Evolutionary conservation across 1,284 basidiomycete genomes (phyloP).

Genomic region (Coniferiporia sulphurascens): DNA sequence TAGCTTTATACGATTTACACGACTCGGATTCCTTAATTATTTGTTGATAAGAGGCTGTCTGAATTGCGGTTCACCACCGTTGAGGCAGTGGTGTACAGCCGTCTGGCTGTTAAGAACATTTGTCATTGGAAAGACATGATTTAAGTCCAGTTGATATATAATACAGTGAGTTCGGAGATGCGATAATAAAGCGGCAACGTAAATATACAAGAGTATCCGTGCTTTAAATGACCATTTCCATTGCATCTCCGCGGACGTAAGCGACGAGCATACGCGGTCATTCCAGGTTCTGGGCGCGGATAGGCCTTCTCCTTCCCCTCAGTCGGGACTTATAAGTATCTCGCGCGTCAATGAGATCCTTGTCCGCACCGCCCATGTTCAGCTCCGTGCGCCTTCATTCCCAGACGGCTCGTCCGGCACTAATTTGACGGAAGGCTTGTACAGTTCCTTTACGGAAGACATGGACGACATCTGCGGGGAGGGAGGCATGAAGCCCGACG

Average conservation of each 20-base stretch:
- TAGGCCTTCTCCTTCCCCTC: too few relatives aligned
- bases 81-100: neutral
- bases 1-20: slow-evolving; percentile 1
- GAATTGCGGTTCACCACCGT: neutral
- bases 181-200: too few relatives aligned
- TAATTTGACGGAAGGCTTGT: slow-evolving; percentile 9
- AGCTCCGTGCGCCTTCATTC: neutral
- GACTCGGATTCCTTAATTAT: slow-evolving; percentile 1
- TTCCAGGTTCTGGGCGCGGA: too few relatives aligned
- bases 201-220: too few relatives aligned
- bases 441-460: slow-evolving; percentile 7
- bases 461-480: slow-evolving; percentile 22
- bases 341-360: too few relatives aligned
- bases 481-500: slow-evolving; percentile 32
- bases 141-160: too few relatives aligned
- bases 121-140: too few relatives aligned
- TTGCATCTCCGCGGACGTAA: neutral
- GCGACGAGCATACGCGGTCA: too few relatives aligned
- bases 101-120: too few relatives aligned
- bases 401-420: neutral
- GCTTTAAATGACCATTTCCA: neutral
- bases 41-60: neutral
- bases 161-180: too few relatives aligned
- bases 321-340: too few relatives aligned
- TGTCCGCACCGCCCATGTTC: neutral